phyloP scores from a whole-genome alignment of 768 basidiomycete genomes.

The Panaeolus papilionaceus region DNA sequence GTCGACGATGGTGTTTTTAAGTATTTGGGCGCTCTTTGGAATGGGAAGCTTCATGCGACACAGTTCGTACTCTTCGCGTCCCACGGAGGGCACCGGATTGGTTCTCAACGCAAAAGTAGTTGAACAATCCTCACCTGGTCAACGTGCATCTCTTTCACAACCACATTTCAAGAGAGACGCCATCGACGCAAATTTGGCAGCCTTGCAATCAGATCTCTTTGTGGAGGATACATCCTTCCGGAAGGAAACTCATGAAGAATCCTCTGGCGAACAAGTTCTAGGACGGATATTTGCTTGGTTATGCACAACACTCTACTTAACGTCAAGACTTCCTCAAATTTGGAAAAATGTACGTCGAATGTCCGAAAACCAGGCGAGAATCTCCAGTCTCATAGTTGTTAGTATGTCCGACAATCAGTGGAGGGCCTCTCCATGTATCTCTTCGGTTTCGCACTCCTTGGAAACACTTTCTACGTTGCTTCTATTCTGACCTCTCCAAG shows the following conservation, averaged over 20 bases:
- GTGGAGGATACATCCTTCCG: not conserved
- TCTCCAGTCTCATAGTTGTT: slow-evolving; percentile 18
- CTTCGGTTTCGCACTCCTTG: slow-evolving; percentile 92
- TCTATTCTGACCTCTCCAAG: slow-evolving; percentile 86
- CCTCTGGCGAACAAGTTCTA: slow-evolving; percentile 64
- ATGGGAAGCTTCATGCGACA: slow-evolving; percentile 53
- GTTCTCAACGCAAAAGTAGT: not conserved
- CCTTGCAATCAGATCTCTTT: not conserved
- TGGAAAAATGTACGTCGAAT: slow-evolving; percentile 91
- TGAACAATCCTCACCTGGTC: not conserved
- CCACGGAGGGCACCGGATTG: not conserved
- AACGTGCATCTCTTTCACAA: not conserved
- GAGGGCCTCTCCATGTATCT: slow-evolving; percentile 95
- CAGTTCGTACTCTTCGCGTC: not conserved
- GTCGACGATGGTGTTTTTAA: slow-evolving; percentile 83
- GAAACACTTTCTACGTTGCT: slow-evolving; percentile 91
- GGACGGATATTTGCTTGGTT: slow-evolving; percentile 95
- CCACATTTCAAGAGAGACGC: slow-evolving; percentile 13
- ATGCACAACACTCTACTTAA: slow-evolving; percentile 92
- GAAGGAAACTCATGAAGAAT: slow-evolving; percentile 29
- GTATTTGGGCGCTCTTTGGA: slow-evolving; percentile 77
- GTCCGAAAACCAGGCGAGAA: slow-evolving; percentile 4
- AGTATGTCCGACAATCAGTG: slow-evolving; percentile 91
- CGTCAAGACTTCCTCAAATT: slow-evolving; percentile 94
- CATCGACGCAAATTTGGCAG: not conserved